A percentile compares a stretch with the other conserved stretches of the same genome.
phyloP scores from a whole-genome alignment of 2,329 filamentous ascomycete genomes.

The Penicillium hordei region DNA sequence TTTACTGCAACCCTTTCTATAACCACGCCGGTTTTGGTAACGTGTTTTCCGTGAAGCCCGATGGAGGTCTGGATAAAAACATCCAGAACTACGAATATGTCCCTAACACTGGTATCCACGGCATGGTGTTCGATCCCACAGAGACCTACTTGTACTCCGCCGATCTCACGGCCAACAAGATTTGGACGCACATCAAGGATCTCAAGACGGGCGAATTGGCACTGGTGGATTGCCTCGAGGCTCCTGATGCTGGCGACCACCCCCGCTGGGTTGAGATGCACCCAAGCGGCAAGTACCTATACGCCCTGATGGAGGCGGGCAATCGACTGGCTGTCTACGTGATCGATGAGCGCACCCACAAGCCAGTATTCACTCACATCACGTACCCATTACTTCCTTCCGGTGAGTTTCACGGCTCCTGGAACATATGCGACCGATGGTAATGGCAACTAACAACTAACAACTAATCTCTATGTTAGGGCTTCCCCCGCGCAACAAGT shows the following conservation, averaged over 20 bases:
- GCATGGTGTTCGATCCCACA: conserved; percentile 49
- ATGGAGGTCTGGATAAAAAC: conserved; percentile 43
- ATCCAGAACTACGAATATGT: conserved; percentile 50
- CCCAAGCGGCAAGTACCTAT: conserved; percentile 73
- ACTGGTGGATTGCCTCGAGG: conserved; percentile 70
- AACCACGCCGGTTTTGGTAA: conserved; percentile 79
- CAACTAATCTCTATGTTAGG: conserved; percentile 20
- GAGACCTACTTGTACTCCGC: conserved; percentile 51
- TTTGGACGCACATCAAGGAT: conserved; percentile 81
- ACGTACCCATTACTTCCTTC: conserved; percentile 78
- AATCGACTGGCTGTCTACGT: conserved; percentile 81
- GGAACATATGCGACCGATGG: neutral
- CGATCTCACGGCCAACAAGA: conserved; percentile 49
- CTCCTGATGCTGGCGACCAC: conserved; percentile 70
- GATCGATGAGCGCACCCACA: conserved; percentile 69
- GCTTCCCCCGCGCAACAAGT: conserved; percentile 55
- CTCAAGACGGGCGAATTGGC: conserved; percentile 60
- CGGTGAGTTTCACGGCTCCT: conserved; percentile 48
- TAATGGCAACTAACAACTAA: conserved; percentile 9
- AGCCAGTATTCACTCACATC: conserved; percentile 76
- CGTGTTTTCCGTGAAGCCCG: conserved; percentile 53
- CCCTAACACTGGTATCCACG: conserved; percentile 49
- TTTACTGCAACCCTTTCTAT: conserved; percentile 92
- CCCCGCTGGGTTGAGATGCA: conserved; percentile 88
- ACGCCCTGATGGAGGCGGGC: conserved; percentile 86